phyloP scores from a whole-genome alignment of 768 basidiomycete species.

The Hericium rajendrae region DNA sequence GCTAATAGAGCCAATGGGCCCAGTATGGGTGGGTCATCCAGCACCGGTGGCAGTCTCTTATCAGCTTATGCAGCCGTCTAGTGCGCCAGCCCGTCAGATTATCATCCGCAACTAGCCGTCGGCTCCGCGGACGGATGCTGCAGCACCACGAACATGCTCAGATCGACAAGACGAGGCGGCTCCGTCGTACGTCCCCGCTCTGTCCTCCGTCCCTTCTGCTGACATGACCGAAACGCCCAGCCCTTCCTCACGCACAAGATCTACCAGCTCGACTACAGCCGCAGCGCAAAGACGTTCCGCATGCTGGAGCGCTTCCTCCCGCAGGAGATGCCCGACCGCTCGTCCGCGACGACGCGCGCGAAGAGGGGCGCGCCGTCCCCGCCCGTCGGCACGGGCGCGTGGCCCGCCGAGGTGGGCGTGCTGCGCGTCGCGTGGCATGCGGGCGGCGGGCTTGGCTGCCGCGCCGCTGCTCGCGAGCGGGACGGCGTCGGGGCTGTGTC shows the following conservation, averaged over 20 bases:
- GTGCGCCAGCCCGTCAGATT: slow-evolving; percentile 70
- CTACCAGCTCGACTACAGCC: slow-evolving; percentile 83
- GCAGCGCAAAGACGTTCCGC: slow-evolving; percentile 61
- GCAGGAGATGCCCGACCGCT: slow-evolving; percentile 44
- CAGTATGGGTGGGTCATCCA: slow-evolving; percentile 63
- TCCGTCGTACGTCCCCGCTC: slow-evolving; percentile 44
- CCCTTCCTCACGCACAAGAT: slow-evolving; percentile 73
- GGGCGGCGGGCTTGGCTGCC: slow-evolving; percentile 52
- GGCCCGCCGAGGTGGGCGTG: slow-evolving; percentile 72
- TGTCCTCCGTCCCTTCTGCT: not conserved
- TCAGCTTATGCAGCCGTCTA: slow-evolving; percentile 21
- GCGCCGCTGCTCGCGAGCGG: slow-evolving; percentile 63
- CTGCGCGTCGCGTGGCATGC: slow-evolving; percentile 78
- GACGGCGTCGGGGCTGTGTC: slow-evolving; percentile 76
- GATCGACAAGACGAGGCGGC: slow-evolving; percentile 60
- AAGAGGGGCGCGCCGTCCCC: slow-evolving; percentile 24
- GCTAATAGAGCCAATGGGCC: slow-evolving; percentile 65
- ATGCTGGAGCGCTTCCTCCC: slow-evolving; percentile 87
- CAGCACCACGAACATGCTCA: slow-evolving; percentile 61
- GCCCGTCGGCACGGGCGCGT: slow-evolving; percentile 47
- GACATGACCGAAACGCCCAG: slow-evolving; percentile 24
- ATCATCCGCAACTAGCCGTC: slow-evolving; percentile 78
- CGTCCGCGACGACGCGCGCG: slow-evolving; percentile 27
- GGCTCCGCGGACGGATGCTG: slow-evolving; percentile 80
- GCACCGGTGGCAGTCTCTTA: not conserved